These are phyloP conservation scores for Penicillium odoratum DNA, from an alignment of 495 filamentous ascomycete genomes.

Conservation along the genomic window DNA sequence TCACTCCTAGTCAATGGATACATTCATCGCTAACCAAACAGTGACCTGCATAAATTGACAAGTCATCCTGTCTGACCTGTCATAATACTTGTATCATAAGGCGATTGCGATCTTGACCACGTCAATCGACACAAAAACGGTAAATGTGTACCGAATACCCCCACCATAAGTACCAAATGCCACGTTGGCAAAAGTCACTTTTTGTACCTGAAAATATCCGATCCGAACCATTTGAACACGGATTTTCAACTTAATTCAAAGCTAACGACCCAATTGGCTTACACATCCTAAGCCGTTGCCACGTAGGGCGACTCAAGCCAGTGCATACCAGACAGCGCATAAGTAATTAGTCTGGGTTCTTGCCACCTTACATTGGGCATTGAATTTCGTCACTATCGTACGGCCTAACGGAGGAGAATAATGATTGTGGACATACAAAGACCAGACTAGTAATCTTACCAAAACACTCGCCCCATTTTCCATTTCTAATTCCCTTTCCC, in stretches of 20 bases:
- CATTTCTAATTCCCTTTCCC: background rate
- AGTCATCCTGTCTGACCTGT: background rate
- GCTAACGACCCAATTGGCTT: slow-evolving; percentile 10
- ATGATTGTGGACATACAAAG: background rate
- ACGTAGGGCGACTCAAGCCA: slow-evolving; percentile 21
- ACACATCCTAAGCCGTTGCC: slow-evolving; percentile 22
- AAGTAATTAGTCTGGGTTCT: background rate
- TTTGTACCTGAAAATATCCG: background rate
- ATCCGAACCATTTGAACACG: background rate
- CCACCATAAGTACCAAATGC: background rate
- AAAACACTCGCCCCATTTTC: slow-evolving; percentile 1
- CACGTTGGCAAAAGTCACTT: slow-evolving; percentile 1
- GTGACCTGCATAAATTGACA: background rate
- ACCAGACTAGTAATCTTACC: background rate
- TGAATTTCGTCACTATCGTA: background rate
- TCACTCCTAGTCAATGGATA: background rate
- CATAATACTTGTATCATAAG: background rate
- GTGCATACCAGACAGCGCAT: slow-evolving; percentile 17
- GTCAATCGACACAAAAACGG: background rate
- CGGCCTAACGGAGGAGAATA: background rate
- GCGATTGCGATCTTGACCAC: background rate
- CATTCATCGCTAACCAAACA: background rate
- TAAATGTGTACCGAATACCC: background rate
- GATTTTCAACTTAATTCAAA: background rate
- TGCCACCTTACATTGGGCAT: slow-evolving; percentile 5